Percentiles rank a stretch among this genome's conserved stretches.
These are phyloP conservation scores for Podosphaera xanthii DNA, from an alignment of 2,329 filamentous ascomycete species.

Conservation along the genomic window DNA sequence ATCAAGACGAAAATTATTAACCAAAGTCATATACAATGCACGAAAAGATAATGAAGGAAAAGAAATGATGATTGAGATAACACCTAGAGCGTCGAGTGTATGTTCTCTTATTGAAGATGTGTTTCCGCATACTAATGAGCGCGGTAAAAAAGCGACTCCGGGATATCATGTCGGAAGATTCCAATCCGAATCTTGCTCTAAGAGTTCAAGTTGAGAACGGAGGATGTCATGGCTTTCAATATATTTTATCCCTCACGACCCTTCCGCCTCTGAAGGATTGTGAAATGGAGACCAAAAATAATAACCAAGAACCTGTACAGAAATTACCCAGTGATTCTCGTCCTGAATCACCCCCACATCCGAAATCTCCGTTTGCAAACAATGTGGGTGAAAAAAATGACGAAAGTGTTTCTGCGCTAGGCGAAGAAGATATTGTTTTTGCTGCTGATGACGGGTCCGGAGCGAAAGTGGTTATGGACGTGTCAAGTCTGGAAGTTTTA, in stretches of 20 bases:
- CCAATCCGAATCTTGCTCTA: conserved; percentile 63
- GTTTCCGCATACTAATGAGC: neutral
- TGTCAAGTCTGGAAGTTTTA: conserved; percentile 64
- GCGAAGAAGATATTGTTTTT: conserved; percentile 69
- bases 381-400: neutral
- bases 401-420: conserved; percentile 18
- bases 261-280: conserved; percentile 20
- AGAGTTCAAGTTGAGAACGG: conserved; percentile 81
- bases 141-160: conserved; percentile 10
- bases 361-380: neutral
- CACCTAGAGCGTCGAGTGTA: conserved; percentile 59
- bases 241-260: conserved; percentile 68
- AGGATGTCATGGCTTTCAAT: conserved; percentile 95
- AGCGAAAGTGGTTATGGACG: conserved; percentile 76
- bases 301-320: no score
- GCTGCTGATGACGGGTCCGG: conserved; percentile 35
- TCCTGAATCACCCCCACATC: neutral
- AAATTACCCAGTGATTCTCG: no score
- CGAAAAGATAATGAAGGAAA: conserved; percentile 62
- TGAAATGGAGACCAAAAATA: no score
- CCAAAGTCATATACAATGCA: conserved; percentile 31
- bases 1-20: no score
- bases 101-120: conserved; percentile 8
- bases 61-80: conserved; percentile 66
- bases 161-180: conserved; percentile 49